Evolutionary conservation across 225 moss, liverwort and hornwort species (phyloP).

Genomic region (Physcomitrium patens): DNA sequence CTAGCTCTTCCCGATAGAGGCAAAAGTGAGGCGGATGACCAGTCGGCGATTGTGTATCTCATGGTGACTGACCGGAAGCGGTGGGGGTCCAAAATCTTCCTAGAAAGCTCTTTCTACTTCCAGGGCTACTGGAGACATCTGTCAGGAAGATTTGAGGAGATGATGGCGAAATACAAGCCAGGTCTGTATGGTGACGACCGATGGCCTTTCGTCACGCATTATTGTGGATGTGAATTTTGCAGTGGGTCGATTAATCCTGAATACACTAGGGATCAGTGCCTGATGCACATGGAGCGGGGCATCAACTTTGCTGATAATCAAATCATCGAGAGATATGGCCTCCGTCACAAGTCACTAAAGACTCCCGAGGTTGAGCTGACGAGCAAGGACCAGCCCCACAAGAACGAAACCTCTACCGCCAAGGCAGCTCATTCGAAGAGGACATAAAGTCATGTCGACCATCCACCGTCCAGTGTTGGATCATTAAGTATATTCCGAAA

Average conservation of each 20-base stretch:
- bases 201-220: constrained; percentile 95
- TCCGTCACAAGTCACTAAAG: constrained; percentile 63
- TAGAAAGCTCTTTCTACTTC: constrained; percentile 79
- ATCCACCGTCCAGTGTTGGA: no score
- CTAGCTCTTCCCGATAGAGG: constrained; percentile 48
- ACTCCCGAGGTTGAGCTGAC: constrained; percentile 53
- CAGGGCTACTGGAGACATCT: constrained; percentile 93
- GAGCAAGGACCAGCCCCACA: constrained; percentile 21
- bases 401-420: no score
- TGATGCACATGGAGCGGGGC: constrained; percentile 85
- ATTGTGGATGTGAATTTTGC: constrained; percentile 94
- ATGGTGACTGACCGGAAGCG: constrained; percentile 38
- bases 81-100: constrained; percentile 66
- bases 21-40: constrained; percentile 53
- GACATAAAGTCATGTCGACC: no score
- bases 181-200: constrained; percentile 75
- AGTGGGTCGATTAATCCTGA: constrained; percentile 74
- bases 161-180: constrained; percentile 81
- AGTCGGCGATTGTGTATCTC: constrained; percentile 51
- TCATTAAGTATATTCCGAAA: no score
- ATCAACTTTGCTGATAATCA: constrained; percentile 96
- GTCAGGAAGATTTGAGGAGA: constrained; percentile 72
- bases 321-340: constrained; percentile 65
- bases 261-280: constrained; percentile 72
- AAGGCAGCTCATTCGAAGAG: no score